These are phyloP conservation scores for Fraxinus platypoda DNA, from an alignment of 305 asterid genomes.

Conservation along the genomic window DNA sequence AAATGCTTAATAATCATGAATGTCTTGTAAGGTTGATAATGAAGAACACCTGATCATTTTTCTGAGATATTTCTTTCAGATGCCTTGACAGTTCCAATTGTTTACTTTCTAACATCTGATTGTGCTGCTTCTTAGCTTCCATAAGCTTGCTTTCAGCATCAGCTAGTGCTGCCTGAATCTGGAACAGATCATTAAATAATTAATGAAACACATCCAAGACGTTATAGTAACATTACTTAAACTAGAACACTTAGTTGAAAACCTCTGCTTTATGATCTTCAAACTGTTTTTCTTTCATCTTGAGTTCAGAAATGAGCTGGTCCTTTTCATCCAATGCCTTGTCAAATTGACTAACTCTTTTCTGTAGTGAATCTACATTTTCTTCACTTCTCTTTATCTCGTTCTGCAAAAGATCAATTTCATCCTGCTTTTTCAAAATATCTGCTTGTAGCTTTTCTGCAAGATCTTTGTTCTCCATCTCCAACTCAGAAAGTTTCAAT, in stretches of 20 bases:
- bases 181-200: slow-evolving; percentile 31
- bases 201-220: slow-evolving; percentile 22
- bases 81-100: slow-evolving; percentile 85
- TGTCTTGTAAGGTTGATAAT: slow-evolving; percentile 13
- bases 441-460: slow-evolving; percentile 59
- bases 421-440: slow-evolving; percentile 63
- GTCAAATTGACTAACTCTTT: slow-evolving; percentile 54
- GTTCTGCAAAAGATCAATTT: slow-evolving; percentile 50
- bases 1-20: slow-evolving; percentile 17
- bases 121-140: slow-evolving; percentile 78
- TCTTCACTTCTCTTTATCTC: slow-evolving; percentile 59
- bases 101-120: slow-evolving; percentile 86
- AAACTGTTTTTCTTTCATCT: slow-evolving; percentile 55
- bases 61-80: slow-evolving; percentile 92
- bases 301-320: slow-evolving; percentile 56
- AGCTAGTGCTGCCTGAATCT: slow-evolving; percentile 64
- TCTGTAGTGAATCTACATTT: slow-evolving; percentile 50
- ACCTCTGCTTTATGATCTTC: slow-evolving; percentile 81
- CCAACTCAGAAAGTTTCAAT: slow-evolving; percentile 60
- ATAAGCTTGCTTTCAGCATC: slow-evolving; percentile 73
- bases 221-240: slow-evolving; percentile 16
- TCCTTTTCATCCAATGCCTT: slow-evolving; percentile 62
- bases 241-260: slow-evolving; percentile 21
- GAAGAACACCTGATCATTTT: slow-evolving; percentile 76
- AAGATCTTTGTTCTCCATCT: slow-evolving; percentile 55